phyloP scores from a whole-genome alignment of 257 asterid genomes.

The Hygrophila difformis region DNA sequence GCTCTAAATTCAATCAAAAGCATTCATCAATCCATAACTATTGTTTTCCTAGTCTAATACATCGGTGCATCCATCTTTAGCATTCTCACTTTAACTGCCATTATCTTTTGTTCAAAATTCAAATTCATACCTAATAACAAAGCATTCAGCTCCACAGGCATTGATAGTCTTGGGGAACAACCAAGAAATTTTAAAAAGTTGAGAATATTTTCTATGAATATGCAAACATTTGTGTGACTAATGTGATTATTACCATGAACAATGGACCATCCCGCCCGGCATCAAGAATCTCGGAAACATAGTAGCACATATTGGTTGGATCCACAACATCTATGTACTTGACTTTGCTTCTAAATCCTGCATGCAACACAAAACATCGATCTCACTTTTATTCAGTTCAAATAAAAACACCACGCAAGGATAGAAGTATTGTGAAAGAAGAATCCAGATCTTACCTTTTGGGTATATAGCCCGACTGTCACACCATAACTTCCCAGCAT shows the following conservation, averaged over 20 bases:
- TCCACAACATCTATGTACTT: slow-evolving; percentile 63
- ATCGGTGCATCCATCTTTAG: too few species aligned
- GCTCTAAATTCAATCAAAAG: too few species aligned
- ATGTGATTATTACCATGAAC: slow-evolving; percentile 55
- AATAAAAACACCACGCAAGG: slow-evolving; percentile 7
- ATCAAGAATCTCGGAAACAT: slow-evolving; percentile 79
- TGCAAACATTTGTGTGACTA: neutral
- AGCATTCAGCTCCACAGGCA: too few species aligned
- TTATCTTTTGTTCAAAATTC: too few species aligned
- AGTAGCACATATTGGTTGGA: slow-evolving; percentile 69
- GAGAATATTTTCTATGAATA: too few species aligned
- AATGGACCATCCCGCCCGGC: slow-evolving; percentile 71
- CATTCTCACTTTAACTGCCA: too few species aligned
- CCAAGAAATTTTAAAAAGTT: too few species aligned
- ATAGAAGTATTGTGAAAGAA: slow-evolving; percentile 4
- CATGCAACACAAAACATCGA: slow-evolving; percentile 25
- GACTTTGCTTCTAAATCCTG: slow-evolving; percentile 93
- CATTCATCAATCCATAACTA: too few species aligned
- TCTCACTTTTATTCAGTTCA: slow-evolving; percentile 12
- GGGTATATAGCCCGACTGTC: slow-evolving; percentile 85
- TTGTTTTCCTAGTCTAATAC: too few species aligned
- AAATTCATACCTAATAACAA: too few species aligned
- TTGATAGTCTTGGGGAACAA: too few species aligned
- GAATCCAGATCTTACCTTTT: slow-evolving; percentile 41
- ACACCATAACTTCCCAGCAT: slow-evolving; percentile 68